Percentiles rank a stretch among this genome's conserved stretches.
These are phyloP conservation scores for Oryza brachyantha DNA, from an alignment of 176 grass and related monocot species.

Conservation along the genomic window DNA sequence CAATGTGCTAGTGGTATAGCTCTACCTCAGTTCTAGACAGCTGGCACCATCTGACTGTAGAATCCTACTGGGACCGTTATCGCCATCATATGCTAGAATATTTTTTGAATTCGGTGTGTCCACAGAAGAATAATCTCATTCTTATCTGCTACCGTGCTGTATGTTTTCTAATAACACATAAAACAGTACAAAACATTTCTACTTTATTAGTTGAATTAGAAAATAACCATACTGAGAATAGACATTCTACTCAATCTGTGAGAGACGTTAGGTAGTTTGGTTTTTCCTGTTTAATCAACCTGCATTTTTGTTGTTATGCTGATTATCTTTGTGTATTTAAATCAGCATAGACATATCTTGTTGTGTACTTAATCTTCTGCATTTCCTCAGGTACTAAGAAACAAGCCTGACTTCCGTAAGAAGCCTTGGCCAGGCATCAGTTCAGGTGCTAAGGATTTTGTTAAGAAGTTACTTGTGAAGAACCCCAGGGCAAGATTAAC, in stretches of 20 bases:
- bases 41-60: not conserved
- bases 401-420: slow-evolving; percentile 93
- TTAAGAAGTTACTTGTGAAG: slow-evolving; percentile 88
- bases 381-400: slow-evolving; percentile 74
- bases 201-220: not conserved
- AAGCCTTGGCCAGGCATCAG: slow-evolving; percentile 92
- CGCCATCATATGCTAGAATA: not conserved
- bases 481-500: slow-evolving; percentile 92
- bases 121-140: not conserved
- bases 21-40: slow-evolving; percentile 12
- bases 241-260: slow-evolving; percentile 11
- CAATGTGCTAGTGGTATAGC: slow-evolving; percentile 10
- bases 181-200: not conserved
- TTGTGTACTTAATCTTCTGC: slow-evolving; percentile 26
- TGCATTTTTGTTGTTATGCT: slow-evolving; percentile 3
- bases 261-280: not conserved
- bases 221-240: not conserved
- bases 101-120: not conserved
- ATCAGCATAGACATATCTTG: slow-evolving; percentile 7
- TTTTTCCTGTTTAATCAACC: not conserved
- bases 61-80: not conserved
- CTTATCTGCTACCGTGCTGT: not conserved
- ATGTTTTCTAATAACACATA: slow-evolving; percentile 7
- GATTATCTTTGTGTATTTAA: slow-evolving; percentile 27
- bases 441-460: slow-evolving; percentile 85